phyloP scores from a whole-genome alignment of 331 rosid species.

The Stylosanthes scabra region DNA sequence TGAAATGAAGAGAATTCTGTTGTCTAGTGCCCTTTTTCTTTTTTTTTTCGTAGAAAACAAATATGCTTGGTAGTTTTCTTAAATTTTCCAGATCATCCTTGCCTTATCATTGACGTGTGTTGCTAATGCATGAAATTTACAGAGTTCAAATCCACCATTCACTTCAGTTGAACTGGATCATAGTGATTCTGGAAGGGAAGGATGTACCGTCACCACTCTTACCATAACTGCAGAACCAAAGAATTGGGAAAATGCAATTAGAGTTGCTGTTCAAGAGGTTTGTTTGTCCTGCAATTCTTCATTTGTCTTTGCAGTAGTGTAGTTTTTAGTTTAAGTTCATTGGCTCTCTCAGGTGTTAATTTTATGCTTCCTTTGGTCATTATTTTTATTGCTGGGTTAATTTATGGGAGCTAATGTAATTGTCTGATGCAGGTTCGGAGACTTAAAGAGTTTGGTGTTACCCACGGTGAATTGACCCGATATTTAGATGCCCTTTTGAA shows the following conservation, averaged over 20 bases:
- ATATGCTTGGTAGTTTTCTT: slow-evolving; percentile 2
- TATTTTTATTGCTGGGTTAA: slow-evolving; percentile 17
- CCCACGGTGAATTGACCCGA: slow-evolving; percentile 97
- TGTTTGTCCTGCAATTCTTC: slow-evolving; percentile 40
- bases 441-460: slow-evolving; percentile 97
- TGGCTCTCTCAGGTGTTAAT: slow-evolving; percentile 32
- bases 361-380: slow-evolving; percentile 2
- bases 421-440: slow-evolving; percentile 79
- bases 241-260: slow-evolving; percentile 92
- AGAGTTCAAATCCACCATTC: slow-evolving; percentile 99
- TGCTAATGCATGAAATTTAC: slow-evolving; percentile 46
- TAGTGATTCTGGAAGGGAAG: slow-evolving; percentile 99
- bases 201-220: slow-evolving; percentile 98
- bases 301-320: neutral
- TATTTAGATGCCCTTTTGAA: slow-evolving; percentile 93
- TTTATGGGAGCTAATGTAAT: slow-evolving; percentile 24
- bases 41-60: neutral
- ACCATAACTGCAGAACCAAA: slow-evolving; percentile 96
- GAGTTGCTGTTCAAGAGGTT: slow-evolving; percentile 99
- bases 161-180: slow-evolving; percentile 98
- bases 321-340: slow-evolving; percentile 5
- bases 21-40: too few species aligned
- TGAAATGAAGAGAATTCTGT: neutral
- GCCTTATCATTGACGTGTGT: slow-evolving; percentile 34
- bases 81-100: slow-evolving; percentile 27